Base-by-base conservation (phyloP, 495 filamentous ascomycete genomes). In the Lepraria neglecta region DNA sequence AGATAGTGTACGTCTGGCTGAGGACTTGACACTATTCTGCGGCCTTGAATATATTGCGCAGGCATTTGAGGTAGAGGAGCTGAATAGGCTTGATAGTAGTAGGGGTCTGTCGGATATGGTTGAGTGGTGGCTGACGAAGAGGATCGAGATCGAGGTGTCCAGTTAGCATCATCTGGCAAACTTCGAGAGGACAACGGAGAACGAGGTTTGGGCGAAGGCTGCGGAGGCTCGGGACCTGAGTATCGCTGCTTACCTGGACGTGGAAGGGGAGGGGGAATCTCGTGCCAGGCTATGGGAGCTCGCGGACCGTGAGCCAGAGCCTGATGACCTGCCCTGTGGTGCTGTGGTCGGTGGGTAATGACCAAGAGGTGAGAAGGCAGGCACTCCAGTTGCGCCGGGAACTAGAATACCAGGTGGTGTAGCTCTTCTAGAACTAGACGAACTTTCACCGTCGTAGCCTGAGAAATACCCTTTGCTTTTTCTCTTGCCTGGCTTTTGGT, bases 291-390 rank as follows among this genome's bases (percentile, higher is more conserved):
- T 75, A 38, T 73, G 61, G 6, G 77, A 75, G 52, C 73, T 74
- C 44, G 70, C 68, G 12, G 75, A 75, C 11, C 74, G 71, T 17
- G 74, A 76, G 28, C 72, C 73, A 12, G 77, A 73, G 28, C 73
- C 72, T 11, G 59, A 55, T 45, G 47, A 63, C 58, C 21, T 61
- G 19, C 57, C 33, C 55, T 62, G 43, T 19, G 52, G 50, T 50
- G 60, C 33, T 12, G 63, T 30, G 42, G 60, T 12, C 11, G 60
- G 21, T 21, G 65, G 46, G 42, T 69, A 62, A 21, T 67, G 62
- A 27, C 58, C 63, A 9, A 86, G 69, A 11, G 86, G 82, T 10
- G 85, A 76, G 73, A 91, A 94, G 86, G 89, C 92, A 14, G 87
- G 82, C 43, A 71, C 67, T 3, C 76, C 74, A 27, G 87, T 84